Evolutionary conservation across 352 stramenopile species (phyloP).

Genomic region (Phytophthora palmivora): DNA sequence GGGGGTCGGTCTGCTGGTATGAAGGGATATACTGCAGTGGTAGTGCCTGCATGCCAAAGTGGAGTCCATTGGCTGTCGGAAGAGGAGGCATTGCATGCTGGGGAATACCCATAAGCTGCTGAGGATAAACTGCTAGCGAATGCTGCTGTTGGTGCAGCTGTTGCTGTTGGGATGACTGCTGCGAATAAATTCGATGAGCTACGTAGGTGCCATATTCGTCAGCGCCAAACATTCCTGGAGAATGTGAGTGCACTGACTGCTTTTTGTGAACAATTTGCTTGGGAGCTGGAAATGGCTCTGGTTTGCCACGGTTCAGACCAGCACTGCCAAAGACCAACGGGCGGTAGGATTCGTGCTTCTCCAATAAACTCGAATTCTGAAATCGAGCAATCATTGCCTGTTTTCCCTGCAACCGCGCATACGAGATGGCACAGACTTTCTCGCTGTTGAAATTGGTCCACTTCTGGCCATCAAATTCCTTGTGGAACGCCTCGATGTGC

Average conservation of each 20-base stretch:
- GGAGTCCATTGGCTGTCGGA: constrained; percentile 29
- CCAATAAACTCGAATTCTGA: constrained; percentile 97
- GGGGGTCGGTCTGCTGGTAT: constrained; percentile 44
- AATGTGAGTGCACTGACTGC: constrained; percentile 35
- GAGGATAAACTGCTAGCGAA: constrained; percentile 38
- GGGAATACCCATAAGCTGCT: constrained; percentile 36
- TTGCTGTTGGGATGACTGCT: constrained; percentile 35
- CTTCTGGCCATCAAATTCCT: constrained; percentile 86
- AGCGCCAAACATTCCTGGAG: constrained; percentile 30
- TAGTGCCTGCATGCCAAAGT: constrained; percentile 30
- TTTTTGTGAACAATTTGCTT: constrained; percentile 65
- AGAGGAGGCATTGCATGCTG: constrained; percentile 40
- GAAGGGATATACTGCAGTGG: constrained; percentile 38
- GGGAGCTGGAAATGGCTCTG: constrained; percentile 70
- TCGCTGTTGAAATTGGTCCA: constrained; percentile 99
- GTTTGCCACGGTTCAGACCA: constrained; percentile 69
- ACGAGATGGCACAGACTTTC: constrained; percentile 99
- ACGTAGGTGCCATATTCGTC: constrained; percentile 43
- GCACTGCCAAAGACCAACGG: constrained; percentile 92
- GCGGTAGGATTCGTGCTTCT: constrained; percentile 94
- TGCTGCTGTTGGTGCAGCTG: constrained; percentile 44
- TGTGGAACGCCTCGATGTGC: constrained; percentile 81
- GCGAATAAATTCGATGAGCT: constrained; percentile 36
- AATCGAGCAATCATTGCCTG: constrained; percentile 98
- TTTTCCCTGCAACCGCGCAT: constrained; percentile 97